A percentile compares a stretch with the other conserved stretches of the same genome.
Conservation (phyloP, 192 early-diverging fungal genomes). For the Haplosporangium gracile region DNA sequence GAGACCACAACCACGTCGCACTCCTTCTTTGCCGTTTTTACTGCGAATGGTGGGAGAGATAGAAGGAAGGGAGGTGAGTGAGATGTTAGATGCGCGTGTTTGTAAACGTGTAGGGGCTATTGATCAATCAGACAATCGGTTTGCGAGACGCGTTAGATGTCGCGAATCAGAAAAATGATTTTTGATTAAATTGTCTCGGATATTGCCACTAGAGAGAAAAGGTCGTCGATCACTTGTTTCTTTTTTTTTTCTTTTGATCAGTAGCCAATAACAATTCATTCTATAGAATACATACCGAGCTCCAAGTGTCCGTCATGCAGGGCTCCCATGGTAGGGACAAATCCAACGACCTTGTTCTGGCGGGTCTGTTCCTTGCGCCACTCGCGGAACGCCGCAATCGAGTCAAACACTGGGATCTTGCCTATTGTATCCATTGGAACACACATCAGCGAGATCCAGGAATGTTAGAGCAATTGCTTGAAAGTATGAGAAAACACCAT, state of each 20-base stretch:
- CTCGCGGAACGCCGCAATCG: slow-evolving; percentile 78
- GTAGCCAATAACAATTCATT: not conserved
- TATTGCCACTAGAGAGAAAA: not conserved
- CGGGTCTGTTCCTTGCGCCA: slow-evolving; percentile 72
- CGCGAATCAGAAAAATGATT: not conserved
- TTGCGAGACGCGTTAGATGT: not conserved
- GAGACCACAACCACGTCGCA: slow-evolving; percentile 83
- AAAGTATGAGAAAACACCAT: not conserved
- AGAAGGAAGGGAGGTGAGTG: not conserved
- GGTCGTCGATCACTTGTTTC: not conserved
- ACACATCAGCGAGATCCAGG: not conserved
- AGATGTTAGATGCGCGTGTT: not conserved
- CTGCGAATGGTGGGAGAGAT: slow-evolving; percentile 34
- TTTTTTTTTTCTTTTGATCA: not conserved
- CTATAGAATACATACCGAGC: slow-evolving; percentile 64
- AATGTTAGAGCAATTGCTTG: not conserved
- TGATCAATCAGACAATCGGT: not conserved
- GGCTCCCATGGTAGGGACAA: slow-evolving; percentile 99
- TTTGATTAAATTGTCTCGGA: not conserved
- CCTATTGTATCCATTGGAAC: slow-evolving; percentile 1
- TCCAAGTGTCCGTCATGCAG: slow-evolving; percentile 91
- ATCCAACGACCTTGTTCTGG: slow-evolving; percentile 79
- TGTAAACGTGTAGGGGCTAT: not conserved
- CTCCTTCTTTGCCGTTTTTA: slow-evolving; percentile 64
- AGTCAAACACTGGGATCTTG: slow-evolving; percentile 70